Conservation (phyloP, 768 basidiomycete species). For the Podaxis sp. region DNA sequence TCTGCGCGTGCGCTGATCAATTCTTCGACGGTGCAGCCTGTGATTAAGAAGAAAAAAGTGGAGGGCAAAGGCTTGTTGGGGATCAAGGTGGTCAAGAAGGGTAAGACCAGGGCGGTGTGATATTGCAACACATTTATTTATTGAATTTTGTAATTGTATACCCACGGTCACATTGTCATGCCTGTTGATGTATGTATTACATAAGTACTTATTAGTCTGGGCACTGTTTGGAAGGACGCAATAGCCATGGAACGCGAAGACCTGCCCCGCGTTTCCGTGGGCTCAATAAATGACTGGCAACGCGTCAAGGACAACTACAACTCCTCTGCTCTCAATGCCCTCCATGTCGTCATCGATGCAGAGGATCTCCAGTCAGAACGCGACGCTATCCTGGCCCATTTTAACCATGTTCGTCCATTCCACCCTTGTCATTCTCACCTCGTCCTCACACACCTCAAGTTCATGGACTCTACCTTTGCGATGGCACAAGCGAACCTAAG, state of each 20-base stretch:
- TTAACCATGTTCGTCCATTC: slow-evolving; percentile 39
- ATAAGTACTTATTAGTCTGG: background rate
- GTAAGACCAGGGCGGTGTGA: slow-evolving; percentile 16
- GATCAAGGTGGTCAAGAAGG: slow-evolving; percentile 67
- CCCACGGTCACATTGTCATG: background rate
- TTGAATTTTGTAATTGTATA: background rate
- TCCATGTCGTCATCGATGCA: slow-evolving; percentile 43
- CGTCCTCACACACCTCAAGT: slow-evolving; percentile 32
- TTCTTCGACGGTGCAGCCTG: slow-evolving; percentile 31
- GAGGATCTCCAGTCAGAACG: slow-evolving; percentile 37
- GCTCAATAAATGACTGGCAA: slow-evolving; percentile 63
- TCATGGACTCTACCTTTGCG: slow-evolving; percentile 56
- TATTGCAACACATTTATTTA: background rate
- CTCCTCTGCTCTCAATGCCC: slow-evolving; percentile 34
- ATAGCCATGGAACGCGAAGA: slow-evolving; percentile 38
- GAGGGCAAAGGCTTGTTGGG: slow-evolving; percentile 63
- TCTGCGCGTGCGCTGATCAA: slow-evolving; percentile 55
- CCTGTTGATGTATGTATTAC: too few species aligned
- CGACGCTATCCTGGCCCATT: slow-evolving; percentile 43
- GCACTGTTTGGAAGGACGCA: background rate
- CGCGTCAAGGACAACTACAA: slow-evolving; percentile 52
- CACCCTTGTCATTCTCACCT: background rate
- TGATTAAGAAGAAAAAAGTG: slow-evolving; percentile 51
- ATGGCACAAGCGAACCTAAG: slow-evolving; percentile 69
- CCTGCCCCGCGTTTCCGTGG: slow-evolving; percentile 53